phyloP scores from a whole-genome alignment of 371 early-diverging fungal genomes.

The Mucor sp. region DNA sequence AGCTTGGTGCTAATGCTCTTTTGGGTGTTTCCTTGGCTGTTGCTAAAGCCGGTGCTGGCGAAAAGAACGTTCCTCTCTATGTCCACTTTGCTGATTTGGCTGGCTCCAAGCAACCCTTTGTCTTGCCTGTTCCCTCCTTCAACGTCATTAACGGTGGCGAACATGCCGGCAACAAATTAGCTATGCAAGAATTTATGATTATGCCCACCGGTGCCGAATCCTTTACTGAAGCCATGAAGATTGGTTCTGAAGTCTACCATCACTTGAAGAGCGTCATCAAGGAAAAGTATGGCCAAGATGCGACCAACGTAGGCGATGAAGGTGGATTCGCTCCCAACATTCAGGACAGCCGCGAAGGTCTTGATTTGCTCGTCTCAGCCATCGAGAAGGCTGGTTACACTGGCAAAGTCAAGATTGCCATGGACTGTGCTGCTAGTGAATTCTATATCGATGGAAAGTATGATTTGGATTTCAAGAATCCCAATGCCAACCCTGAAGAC shows the following conservation, averaged over 20 bases:
- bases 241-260: slow-evolving; percentile 97
- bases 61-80: slow-evolving; percentile 89
- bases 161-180: slow-evolving; percentile 99
- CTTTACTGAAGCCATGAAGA: slow-evolving; percentile 97
- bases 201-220: slow-evolving; percentile 93
- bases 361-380: slow-evolving; percentile 89
- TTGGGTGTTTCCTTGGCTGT: slow-evolving; percentile 98
- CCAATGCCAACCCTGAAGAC: slow-evolving; percentile 79
- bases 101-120: slow-evolving; percentile 77
- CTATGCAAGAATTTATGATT: slow-evolving; percentile 99
- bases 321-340: slow-evolving; percentile 99
- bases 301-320: slow-evolving; percentile 99
- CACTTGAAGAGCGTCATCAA: slow-evolving; percentile 94
- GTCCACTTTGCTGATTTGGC: slow-evolving; percentile 90
- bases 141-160: slow-evolving; percentile 99
- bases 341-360: slow-evolving; percentile 94
- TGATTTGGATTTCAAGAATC: slow-evolving; percentile 96
- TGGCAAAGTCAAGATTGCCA: slow-evolving; percentile 94
- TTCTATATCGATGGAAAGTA: slow-evolving; percentile 96
- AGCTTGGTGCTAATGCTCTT: slow-evolving; percentile 98
- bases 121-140: slow-evolving; percentile 97
- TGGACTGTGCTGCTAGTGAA: slow-evolving; percentile 99
- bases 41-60: slow-evolving; percentile 94
- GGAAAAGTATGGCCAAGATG: slow-evolving; percentile 97
- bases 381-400: slow-evolving; percentile 94